Conservation (phyloP, 2,329 filamentous ascomycete species). For the Cladosporium sp. region DNA sequence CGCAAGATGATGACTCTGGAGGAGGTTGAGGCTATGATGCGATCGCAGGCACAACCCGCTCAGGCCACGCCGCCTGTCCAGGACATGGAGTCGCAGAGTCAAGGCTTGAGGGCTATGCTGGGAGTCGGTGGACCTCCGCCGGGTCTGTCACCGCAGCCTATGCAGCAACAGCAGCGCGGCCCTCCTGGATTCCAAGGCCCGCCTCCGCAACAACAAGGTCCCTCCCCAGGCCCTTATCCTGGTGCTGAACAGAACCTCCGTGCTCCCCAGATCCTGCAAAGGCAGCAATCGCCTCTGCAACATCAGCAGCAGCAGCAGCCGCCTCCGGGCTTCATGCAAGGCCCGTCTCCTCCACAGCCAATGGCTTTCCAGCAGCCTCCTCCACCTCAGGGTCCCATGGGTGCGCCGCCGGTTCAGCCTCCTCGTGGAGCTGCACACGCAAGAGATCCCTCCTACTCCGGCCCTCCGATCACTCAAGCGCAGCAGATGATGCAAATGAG, state of each 20-base stretch:
- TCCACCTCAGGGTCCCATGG: conserved; percentile 20
- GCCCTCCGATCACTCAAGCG: conserved; percentile 60
- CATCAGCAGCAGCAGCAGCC: conserved; percentile 20
- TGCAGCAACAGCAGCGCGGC: conserved; percentile 30
- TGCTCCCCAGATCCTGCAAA: conserved; percentile 37
- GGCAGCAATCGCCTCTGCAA: conserved; percentile 25
- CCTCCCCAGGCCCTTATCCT: conserved; percentile 31
- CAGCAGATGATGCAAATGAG: conserved; percentile 72
- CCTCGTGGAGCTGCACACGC: conserved; percentile 31
- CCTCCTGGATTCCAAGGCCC: conserved; percentile 49
- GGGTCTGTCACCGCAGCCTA: conserved; percentile 17
- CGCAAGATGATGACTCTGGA: conserved; percentile 93
- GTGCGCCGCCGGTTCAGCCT: conserved; percentile 28
- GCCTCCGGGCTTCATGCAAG: conserved; percentile 23
- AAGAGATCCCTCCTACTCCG: conserved; percentile 46
- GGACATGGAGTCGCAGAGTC: conserved; percentile 25
- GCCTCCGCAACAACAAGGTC: conserved; percentile 32
- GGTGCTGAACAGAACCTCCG: conserved; percentile 38
- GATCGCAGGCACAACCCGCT: conserved; percentile 55
- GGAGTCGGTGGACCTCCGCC: conserved; percentile 24
- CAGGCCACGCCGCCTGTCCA: conserved; percentile 17
- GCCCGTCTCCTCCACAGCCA: conserved; percentile 18
- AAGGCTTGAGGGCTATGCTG: conserved; percentile 33
- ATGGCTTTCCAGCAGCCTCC: conserved; percentile 23
- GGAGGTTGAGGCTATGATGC: conserved; percentile 93